A percentile compares a stretch with the other conserved stretches of the same genome.
Conservation (phyloP, 805 yeast species). For the Candida bentonensis region DNA sequence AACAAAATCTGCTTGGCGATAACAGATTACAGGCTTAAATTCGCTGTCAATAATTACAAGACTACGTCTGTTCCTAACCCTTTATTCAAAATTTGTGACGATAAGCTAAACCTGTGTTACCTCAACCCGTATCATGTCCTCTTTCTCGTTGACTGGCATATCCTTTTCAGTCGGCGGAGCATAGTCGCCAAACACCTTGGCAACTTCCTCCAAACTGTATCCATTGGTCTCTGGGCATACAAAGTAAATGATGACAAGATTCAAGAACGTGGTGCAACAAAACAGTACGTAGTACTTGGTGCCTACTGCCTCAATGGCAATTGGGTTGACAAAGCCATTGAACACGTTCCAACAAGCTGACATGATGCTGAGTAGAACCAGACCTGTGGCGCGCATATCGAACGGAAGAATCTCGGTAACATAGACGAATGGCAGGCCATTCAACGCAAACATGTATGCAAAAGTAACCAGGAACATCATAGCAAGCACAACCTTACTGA, state of each 20-base stretch:
- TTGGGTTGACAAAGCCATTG: conserved; percentile 22
- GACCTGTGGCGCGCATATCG: conserved; percentile 25
- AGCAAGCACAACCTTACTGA: background rate
- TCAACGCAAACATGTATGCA: conserved; percentile 29
- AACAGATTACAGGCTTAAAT: too few species aligned
- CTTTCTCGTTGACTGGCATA: too few species aligned
- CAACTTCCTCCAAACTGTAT: conserved; percentile 30
- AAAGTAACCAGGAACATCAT: conserved; percentile 12
- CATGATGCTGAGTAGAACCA: conserved; percentile 12
- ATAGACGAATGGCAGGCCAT: conserved; percentile 34
- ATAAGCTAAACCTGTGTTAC: too few species aligned
- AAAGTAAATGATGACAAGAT: conserved; percentile 21
- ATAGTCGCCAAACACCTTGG: conserved; percentile 23
- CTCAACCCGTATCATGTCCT: too few species aligned
- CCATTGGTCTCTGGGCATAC: conserved; percentile 31
- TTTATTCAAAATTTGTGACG: too few species aligned
- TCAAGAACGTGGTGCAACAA: conserved; percentile 23
- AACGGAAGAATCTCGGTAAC: conserved; percentile 20
- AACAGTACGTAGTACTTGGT: conserved; percentile 35
- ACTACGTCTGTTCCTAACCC: too few species aligned
- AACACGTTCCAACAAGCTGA: conserved; percentile 11
- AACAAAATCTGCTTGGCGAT: too few species aligned
- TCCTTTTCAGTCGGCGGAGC: background rate
- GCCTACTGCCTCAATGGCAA: conserved; percentile 28
- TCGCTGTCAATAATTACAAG: too few species aligned